These are phyloP conservation scores for Phytophthora pisi DNA, from an alignment of 352 stramenopile genomes.

Conservation along the genomic window DNA sequence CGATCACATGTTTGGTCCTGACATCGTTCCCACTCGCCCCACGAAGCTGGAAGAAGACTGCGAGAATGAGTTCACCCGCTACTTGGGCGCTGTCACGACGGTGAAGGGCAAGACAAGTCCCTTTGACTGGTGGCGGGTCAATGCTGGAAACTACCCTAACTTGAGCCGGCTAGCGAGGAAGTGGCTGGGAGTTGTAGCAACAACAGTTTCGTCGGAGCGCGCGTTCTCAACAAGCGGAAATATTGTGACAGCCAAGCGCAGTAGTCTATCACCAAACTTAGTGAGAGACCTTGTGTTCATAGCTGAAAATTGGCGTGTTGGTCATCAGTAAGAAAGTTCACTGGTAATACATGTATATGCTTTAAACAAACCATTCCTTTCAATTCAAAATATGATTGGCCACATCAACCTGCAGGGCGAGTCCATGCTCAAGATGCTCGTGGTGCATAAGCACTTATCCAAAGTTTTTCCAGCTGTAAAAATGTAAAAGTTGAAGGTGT, in stretches of 20 bases:
- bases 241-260: neutral
- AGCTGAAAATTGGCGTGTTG: neutral
- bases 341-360: neutral
- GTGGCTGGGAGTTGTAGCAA: neutral
- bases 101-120: neutral
- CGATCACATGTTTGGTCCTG: neutral
- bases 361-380: no score
- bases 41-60: neutral
- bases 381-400: no score
- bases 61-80: neutral
- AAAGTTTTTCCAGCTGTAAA: no score
- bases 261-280: neutral
- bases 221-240: neutral
- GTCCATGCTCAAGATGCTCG: no score
- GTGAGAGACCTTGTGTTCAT: neutral
- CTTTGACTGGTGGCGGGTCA: neutral
- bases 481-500: no score
- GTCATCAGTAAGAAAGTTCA: slow-evolving; percentile 1
- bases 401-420: no score
- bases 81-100: neutral
- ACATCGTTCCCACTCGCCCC: neutral
- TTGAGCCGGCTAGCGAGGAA: neutral
- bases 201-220: neutral
- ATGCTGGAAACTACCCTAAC: neutral
- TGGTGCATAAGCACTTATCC: no score